These are phyloP conservation scores for Russula foetens DNA, from an alignment of 768 basidiomycete species.

Conservation along the genomic window DNA sequence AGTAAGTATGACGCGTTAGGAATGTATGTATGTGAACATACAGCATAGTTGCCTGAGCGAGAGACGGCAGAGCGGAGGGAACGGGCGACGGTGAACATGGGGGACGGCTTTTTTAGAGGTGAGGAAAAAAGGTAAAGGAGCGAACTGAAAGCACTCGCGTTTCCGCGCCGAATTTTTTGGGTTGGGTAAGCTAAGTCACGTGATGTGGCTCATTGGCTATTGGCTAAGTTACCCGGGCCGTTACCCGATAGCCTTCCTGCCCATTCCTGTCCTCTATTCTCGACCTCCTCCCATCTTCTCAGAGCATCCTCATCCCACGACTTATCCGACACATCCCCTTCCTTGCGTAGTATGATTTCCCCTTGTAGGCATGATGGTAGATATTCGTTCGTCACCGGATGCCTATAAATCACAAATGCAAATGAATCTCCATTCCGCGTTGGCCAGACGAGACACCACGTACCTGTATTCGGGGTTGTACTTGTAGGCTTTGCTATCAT, in stretches of 20 bases:
- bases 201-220: background rate
- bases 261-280: conserved; percentile 34
- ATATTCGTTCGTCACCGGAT: conserved; percentile 48
- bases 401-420: conserved; percentile 24
- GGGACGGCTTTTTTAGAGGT: conserved; percentile 29
- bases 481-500: conserved; percentile 40
- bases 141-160: conserved; percentile 10
- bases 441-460: conserved; percentile 9
- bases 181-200: background rate
- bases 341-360: conserved; percentile 31
- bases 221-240: too few relatives aligned
- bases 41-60: conserved; percentile 59
- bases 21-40: conserved; percentile 25
- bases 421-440: background rate
- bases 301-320: conserved; percentile 43
- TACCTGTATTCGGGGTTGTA: conserved; percentile 42
- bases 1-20: conserved; percentile 3
- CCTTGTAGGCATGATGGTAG: conserved; percentile 37
- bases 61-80: conserved; percentile 50
- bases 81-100: conserved; percentile 68
- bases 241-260: conserved; percentile 22
- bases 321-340: conserved; percentile 34
- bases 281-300: conserved; percentile 37
- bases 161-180: conserved; percentile 7
- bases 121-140: conserved; percentile 21